Evolutionary conservation across 2,329 filamentous ascomycete genomes (phyloP).

Genomic region (Trichoderma sp.): DNA sequence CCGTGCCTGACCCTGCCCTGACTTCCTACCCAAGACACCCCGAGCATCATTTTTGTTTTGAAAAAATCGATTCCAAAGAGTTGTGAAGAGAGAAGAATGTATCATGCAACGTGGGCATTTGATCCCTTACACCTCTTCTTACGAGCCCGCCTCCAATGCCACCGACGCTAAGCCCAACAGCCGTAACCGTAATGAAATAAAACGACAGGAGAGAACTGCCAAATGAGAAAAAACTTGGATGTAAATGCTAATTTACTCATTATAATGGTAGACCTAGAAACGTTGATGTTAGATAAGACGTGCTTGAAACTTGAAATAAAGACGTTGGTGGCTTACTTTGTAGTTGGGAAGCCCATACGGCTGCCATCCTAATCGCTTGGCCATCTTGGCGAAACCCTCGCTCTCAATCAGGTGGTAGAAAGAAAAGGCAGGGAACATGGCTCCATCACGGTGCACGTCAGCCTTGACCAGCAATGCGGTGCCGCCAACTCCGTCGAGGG

Average conservation of each 20-base stretch:
- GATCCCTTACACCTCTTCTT: background rate
- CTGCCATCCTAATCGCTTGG: constrained; percentile 80
- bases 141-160: background rate
- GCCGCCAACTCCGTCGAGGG: constrained; percentile 90
- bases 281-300: constrained; percentile 22
- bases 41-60: background rate
- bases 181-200: constrained; percentile 21
- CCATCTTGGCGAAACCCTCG: constrained; percentile 98
- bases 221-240: background rate
- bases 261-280: constrained; percentile 84
- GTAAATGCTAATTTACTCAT: constrained; percentile 60
- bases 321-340: constrained; percentile 62
- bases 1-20: constrained; percentile 14
- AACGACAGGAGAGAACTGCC: background rate
- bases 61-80: constrained; percentile 5
- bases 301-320: background rate
- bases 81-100: background rate
- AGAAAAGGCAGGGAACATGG: constrained; percentile 96
- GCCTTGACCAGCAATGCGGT: constrained; percentile 93
- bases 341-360: constrained; percentile 93
- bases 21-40: constrained; percentile 17
- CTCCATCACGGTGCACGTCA: constrained; percentile 93
- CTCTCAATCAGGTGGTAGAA: constrained; percentile 99
- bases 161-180: constrained; percentile 14
- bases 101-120: background rate